These are phyloP conservation scores for Helianthus annuus DNA, from an alignment of 129 eudicot species.

Conservation along the genomic window DNA sequence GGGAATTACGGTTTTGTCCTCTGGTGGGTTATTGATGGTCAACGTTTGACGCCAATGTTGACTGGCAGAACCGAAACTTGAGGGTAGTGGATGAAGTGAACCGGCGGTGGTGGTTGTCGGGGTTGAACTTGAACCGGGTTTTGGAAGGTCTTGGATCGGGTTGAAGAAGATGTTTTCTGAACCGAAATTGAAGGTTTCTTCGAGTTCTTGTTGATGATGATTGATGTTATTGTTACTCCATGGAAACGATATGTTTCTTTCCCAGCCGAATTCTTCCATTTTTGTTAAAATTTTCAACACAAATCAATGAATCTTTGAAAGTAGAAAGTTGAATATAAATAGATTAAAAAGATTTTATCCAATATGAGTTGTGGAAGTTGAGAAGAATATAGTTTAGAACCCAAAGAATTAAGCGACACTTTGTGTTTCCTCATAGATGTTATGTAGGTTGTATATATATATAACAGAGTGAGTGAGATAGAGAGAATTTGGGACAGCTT, in stretches of 20 bases:
- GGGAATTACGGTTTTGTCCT: conserved; percentile 11
- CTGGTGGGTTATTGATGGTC: conserved; percentile 17
- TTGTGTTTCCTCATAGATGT: conserved; percentile 24
- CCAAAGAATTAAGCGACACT: conserved; percentile 1
- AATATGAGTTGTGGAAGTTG: background rate
- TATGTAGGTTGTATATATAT: conserved; percentile 7
- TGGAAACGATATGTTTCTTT: conserved; percentile 36
- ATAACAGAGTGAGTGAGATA: background rate
- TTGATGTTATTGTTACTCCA: conserved; percentile 42
- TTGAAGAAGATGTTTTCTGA: conserved; percentile 33
- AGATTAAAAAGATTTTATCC: background rate
- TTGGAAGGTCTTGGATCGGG: conserved; percentile 36
- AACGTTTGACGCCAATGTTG: conserved; percentile 26
- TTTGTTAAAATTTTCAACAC: background rate
- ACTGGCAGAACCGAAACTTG: conserved; percentile 15
- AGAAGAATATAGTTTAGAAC: background rate
- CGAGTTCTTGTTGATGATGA: conserved; percentile 34
- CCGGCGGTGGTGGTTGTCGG: conserved; percentile 11
- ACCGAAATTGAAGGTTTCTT: conserved; percentile 37
- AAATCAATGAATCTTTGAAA: background rate
- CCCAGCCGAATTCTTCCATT: conserved; percentile 62
- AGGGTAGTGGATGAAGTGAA: conserved; percentile 9
- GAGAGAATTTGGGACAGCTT: conserved; percentile 16
- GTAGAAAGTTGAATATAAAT: too few species aligned
- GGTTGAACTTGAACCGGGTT: conserved; percentile 10